A percentile compares a stretch with the other conserved stretches of the same genome.
These are phyloP conservation scores for Epichloe festucae DNA, from an alignment of 2,329 filamentous ascomycete species.

Conservation along the genomic window DNA sequence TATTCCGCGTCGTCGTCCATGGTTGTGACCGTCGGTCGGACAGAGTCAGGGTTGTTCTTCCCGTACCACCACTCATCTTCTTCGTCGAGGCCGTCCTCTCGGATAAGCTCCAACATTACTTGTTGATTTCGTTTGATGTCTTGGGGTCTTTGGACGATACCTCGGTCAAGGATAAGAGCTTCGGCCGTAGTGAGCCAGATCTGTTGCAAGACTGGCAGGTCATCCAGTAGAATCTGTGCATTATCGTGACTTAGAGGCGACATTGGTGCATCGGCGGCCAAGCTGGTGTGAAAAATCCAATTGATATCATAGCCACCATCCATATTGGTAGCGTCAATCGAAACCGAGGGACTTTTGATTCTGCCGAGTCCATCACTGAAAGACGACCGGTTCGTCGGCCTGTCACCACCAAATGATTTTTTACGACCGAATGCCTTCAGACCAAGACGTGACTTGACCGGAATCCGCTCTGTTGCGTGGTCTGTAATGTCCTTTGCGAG, in stretches of 20 bases:
- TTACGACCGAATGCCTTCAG: conserved; percentile 44
- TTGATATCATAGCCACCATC: conserved; percentile 20
- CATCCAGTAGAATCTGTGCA: conserved; percentile 35
- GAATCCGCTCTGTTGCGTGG: conserved; percentile 20
- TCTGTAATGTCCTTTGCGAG: conserved; percentile 37
- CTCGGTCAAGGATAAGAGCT: conserved; percentile 44
- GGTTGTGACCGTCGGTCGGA: conserved; percentile 35
- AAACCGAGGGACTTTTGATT: conserved; percentile 16
- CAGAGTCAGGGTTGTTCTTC: conserved; percentile 37
- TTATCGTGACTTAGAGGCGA: conserved; percentile 37
- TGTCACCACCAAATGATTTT: conserved; percentile 31
- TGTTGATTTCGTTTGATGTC: conserved; percentile 52
- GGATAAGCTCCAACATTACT: conserved; percentile 51
- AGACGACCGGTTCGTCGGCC: conserved; percentile 10
- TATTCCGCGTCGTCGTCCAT: conserved; percentile 38
- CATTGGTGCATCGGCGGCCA: conserved; percentile 52
- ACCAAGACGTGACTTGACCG: conserved; percentile 37
- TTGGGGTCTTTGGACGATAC: conserved; percentile 42
- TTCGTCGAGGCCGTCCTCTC: conserved; percentile 44
- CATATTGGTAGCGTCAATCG: conserved; percentile 18
- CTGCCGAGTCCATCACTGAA: conserved; percentile 14
- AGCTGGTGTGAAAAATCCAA: conserved; percentile 44
- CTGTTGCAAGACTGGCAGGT: conserved; percentile 44
- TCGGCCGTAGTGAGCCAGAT: conserved; percentile 53
- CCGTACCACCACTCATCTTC: conserved; percentile 53